phyloP scores from a whole-genome alignment of 768 basidiomycete genomes.

The Chalciporus piperatus region DNA sequence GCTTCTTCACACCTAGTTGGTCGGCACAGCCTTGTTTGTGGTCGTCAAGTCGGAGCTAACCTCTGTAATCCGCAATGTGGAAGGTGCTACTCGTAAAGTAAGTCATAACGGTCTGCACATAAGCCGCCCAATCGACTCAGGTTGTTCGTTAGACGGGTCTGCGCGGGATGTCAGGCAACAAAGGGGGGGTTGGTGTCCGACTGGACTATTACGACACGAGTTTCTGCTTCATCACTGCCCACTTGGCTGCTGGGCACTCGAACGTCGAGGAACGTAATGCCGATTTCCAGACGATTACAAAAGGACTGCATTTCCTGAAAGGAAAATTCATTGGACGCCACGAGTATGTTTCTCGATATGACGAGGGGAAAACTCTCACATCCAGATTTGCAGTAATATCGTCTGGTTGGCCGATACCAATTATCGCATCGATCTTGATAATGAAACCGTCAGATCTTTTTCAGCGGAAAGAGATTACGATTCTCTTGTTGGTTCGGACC shows the following conservation, averaged over 20 bases:
- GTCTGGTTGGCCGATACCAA: constrained; percentile 96
- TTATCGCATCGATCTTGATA: constrained; percentile 87
- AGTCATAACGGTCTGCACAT: not conserved
- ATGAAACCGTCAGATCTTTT: constrained; percentile 71
- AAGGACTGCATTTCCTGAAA: constrained; percentile 81
- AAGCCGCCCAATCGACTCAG: not conserved
- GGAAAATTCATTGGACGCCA: constrained; percentile 89
- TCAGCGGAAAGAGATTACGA: constrained; percentile 68
- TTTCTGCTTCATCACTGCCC: constrained; percentile 94
- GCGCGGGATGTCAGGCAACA: constrained; percentile 94
- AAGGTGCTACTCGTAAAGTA: constrained; percentile 89
- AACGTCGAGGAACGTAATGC: constrained; percentile 89
- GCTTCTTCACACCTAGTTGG: constrained; percentile 54
- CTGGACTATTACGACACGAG: constrained; percentile 88
- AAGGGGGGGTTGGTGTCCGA: constrained; percentile 93
- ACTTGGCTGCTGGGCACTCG: constrained; percentile 92
- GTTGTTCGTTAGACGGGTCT: constrained; percentile 64
- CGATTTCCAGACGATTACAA: constrained; percentile 86
- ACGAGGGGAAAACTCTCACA: constrained; percentile 1
- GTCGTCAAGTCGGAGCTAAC: constrained; percentile 77
- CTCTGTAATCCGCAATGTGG: constrained; percentile 84
- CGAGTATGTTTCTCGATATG: constrained; percentile 56
- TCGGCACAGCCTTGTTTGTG: constrained; percentile 90
- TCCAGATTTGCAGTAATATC: constrained; percentile 62
- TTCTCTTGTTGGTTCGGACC: constrained; percentile 76